phyloP scores from a whole-genome alignment of 108 stramenopile species.

The Nitzschia sp. region DNA sequence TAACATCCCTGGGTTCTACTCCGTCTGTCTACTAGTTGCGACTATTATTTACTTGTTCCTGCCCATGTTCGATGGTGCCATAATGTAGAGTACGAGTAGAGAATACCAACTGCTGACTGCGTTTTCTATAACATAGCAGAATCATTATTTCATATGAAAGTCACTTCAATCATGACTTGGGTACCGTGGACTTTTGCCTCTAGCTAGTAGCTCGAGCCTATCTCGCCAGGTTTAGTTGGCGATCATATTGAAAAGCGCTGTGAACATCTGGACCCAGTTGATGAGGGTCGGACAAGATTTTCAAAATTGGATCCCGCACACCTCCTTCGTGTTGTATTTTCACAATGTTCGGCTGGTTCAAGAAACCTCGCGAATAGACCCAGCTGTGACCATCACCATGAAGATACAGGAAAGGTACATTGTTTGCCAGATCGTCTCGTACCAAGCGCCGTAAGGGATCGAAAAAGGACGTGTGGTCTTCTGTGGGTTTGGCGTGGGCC shows the following conservation, averaged over 20 bases:
- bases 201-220: no score
- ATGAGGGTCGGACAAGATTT: slow-evolving; percentile 22
- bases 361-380: slow-evolving; percentile 13
- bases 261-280: slow-evolving; percentile 4
- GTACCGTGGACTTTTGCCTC: no score
- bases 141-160: no score
- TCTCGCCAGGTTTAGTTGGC: slow-evolving; percentile 6
- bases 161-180: no score
- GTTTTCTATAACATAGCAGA: no score
- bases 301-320: slow-evolving; percentile 23
- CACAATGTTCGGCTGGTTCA: slow-evolving; percentile 20
- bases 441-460: slow-evolving; percentile 19
- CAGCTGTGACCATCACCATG: slow-evolving; percentile 46
- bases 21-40: slow-evolving; percentile 26
- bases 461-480: slow-evolving; percentile 36
- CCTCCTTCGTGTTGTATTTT: slow-evolving; percentile 35
- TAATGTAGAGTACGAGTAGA: no score
- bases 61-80: slow-evolving; percentile 47
- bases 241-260: slow-evolving; percentile 32
- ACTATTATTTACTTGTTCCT: slow-evolving; percentile 45
- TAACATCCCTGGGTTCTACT: slow-evolving; percentile 52
- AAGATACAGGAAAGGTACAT: slow-evolving; percentile 42
- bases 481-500: slow-evolving; percentile 42
- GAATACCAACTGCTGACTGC: no score
- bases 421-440: slow-evolving; percentile 14